Conservation (phyloP, 176 grass and related monocot species). For the Cymbopogon citratus region DNA sequence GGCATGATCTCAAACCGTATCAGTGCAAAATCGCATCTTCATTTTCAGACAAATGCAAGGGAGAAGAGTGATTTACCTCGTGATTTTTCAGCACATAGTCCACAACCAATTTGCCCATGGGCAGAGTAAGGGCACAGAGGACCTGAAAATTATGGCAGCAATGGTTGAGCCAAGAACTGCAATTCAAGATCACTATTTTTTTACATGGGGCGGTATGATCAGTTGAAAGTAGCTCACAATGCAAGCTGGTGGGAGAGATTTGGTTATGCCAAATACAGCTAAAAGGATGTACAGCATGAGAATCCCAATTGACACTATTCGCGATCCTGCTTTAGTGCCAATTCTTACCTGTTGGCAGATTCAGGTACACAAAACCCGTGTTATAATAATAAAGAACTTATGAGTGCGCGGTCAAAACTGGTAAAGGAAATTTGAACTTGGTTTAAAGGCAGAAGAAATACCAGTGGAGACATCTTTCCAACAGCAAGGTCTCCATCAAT, state of each 20-base stretch:
- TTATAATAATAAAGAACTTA: not conserved
- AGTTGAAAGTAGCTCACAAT: constrained; percentile 36
- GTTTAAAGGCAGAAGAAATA: constrained; percentile 15
- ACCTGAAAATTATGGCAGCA: constrained; percentile 35
- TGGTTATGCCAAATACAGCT: constrained; percentile 44
- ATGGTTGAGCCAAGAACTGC: constrained; percentile 1
- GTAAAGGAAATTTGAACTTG: not conserved
- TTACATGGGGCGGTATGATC: not conserved
- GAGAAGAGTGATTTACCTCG: constrained; percentile 31
- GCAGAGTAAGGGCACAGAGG: constrained; percentile 53
- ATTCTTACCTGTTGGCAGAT: constrained; percentile 62
- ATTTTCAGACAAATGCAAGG: not conserved
- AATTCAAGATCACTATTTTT: not conserved
- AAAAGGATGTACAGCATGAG: constrained; percentile 54
- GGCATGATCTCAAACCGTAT: not conserved
- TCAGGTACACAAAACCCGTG: not conserved
- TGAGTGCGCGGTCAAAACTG: not conserved
- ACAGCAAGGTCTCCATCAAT: constrained; percentile 78
- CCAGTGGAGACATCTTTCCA: constrained; percentile 93
- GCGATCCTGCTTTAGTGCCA: constrained; percentile 55
- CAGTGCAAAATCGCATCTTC: not conserved
- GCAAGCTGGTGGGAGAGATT: constrained; percentile 61
- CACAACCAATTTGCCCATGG: constrained; percentile 56
- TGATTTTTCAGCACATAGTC: constrained; percentile 72
- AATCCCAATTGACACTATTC: constrained; percentile 46